Conservation (phyloP, 441 rosid species). For the Gossypium davidsonii region DNA sequence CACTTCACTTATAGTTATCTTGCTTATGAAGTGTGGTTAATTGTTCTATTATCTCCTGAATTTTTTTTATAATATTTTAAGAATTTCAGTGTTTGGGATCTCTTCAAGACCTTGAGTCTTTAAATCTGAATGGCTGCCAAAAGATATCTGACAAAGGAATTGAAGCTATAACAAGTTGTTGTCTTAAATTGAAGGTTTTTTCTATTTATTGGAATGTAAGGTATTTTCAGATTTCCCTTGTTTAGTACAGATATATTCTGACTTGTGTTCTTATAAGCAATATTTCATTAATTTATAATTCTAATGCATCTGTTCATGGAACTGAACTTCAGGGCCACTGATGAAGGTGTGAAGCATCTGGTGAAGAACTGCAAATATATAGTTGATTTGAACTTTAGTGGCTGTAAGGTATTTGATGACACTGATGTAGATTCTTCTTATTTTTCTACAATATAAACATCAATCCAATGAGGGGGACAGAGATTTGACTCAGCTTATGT, state of each 20-base stretch:
- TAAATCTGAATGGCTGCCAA: constrained; percentile 90
- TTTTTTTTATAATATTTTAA: constrained; percentile 13
- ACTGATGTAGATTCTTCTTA: constrained; percentile 4
- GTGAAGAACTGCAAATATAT: constrained; percentile 58
- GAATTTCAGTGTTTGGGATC: constrained; percentile 44
- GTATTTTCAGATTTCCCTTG: constrained; percentile 32
- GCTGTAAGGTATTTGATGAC: constrained; percentile 64
- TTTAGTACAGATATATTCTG: neutral
- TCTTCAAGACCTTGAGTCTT: constrained; percentile 55
- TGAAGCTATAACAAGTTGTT: constrained; percentile 53
- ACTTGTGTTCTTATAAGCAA: neutral
- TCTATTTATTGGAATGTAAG: constrained; percentile 93
- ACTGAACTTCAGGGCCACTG: constrained; percentile 57
- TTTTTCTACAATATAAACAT: neutral
- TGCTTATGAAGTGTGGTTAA: neutral
- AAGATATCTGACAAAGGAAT: constrained; percentile 89
- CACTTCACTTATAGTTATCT: neutral
- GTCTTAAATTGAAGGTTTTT: constrained; percentile 59
- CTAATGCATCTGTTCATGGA: constrained; percentile 7
- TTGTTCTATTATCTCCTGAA: neutral
- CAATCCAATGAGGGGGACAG: neutral
- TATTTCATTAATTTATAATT: constrained; percentile 7
- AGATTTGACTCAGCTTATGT: neutral
- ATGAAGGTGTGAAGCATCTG: constrained; percentile 49
- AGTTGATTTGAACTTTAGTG: constrained; percentile 75